Evolutionary conservation across 306 rosid genomes (phyloP), one percentile per base, ranked within the genome.

Genomic region (Citrullus colocynthis): DNA sequence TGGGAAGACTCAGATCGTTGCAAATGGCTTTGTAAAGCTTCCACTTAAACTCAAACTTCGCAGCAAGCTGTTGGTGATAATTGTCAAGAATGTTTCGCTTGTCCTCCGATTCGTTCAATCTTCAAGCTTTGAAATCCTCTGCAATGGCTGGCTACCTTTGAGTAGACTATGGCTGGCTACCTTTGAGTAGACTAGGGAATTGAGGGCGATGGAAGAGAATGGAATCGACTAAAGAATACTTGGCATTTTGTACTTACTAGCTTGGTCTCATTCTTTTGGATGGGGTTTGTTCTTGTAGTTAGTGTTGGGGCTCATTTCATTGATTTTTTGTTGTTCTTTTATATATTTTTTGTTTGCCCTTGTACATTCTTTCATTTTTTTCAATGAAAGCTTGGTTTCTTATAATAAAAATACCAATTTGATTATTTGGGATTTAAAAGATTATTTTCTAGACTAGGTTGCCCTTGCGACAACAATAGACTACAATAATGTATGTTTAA

Each of bases 81-180:
- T 83, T 55, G 62, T 87, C 90, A 9, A 84, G 69, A 11, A 87
- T 83, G 81, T 87, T 87, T 34, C 85, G 75, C 79, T 87, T 87
- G 85, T 87, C 88, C 61, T 3, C 74, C 20, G 80, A 56, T 17
- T 16, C 52, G 60, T 28, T 51, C 7, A 7, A 32, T 52, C 77
- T 72, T 72, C 61, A 49, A 51, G 56, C 60, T 16, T 49, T 49
- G 2, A 1, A 49, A 51, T 24, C 28, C 42, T 72, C 77, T 1
- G 0, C 7, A 45, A 24, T 71, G 58, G 76, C 76, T 7, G 16
- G 28, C 57, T 44, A 10, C 52, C 52, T 48, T 48, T 48, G n/a
- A n/a, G n/a, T n/a, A n/a, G n/a, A n/a, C n/a, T n/a, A n/a, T 71
- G 58, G 76, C 76, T 7, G 16, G 28, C 28, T 24, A 24, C 28